A percentile compares a stretch with the other conserved stretches of the same genome.
phyloP scores from a whole-genome alignment of 2,329 filamentous ascomycete species.

The Chlorencoelia australis region DNA sequence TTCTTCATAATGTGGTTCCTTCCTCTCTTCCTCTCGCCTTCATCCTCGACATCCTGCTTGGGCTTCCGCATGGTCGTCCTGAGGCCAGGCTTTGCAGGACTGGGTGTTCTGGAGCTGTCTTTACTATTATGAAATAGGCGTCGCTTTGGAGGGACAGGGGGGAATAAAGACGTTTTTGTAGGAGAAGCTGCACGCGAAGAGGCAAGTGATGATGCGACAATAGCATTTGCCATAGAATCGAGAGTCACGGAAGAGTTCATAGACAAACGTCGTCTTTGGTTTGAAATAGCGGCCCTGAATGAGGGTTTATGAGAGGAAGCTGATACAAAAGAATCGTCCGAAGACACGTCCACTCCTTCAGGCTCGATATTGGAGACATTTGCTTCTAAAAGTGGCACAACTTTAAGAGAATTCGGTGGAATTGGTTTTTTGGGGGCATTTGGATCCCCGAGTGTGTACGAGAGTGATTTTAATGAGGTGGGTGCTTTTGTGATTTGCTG shows the following conservation, averaged over 20 bases:
- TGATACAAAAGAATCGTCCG: constrained; percentile 27
- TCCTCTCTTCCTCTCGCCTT: constrained; percentile 38
- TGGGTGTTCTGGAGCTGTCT: constrained; percentile 14
- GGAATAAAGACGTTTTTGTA: constrained; percentile 7
- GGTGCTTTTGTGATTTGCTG: too few species aligned
- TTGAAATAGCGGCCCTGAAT: constrained; percentile 18
- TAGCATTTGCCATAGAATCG: constrained; percentile 60
- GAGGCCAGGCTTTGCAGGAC: constrained; percentile 6
- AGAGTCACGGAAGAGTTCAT: constrained; percentile 36
- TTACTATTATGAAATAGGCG: constrained; percentile 27
- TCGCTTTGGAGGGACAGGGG: constrained; percentile 24
- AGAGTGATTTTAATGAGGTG: too few species aligned
- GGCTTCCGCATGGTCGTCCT: constrained; percentile 56
- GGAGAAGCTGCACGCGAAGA: constrained; percentile 43
- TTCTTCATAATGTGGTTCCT: constrained; percentile 50
- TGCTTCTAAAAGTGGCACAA: too few species aligned
- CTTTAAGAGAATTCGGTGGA: too few species aligned
- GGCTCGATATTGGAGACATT: too few species aligned
- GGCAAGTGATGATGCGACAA: constrained; percentile 65
- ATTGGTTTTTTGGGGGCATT: too few species aligned
- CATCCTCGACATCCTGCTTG: constrained; percentile 44
- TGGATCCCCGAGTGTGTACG: too few species aligned
- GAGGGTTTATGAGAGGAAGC: constrained; percentile 19
- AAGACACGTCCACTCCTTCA: constrained; percentile 23
- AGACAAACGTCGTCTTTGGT: constrained; percentile 12